phyloP scores from a whole-genome alignment of 2,329 filamentous ascomycete genomes.

The Laburnicola sp. region DNA sequence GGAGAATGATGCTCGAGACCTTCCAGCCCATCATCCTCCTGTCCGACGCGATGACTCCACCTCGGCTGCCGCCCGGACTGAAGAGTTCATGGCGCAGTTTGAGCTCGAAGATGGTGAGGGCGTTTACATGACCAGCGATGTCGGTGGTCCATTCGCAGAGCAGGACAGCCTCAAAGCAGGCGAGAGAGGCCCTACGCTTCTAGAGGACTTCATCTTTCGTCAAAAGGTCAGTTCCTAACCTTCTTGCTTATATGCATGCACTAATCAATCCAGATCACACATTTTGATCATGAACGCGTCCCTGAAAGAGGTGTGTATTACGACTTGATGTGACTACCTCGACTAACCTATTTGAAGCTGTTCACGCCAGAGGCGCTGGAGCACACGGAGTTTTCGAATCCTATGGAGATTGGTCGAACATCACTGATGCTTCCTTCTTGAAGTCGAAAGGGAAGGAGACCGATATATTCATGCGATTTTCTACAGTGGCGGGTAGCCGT shows the following conservation, averaged over 20 bases:
- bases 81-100: conserved; percentile 42
- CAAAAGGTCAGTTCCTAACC: conserved; percentile 56
- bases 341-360: conserved; percentile 51
- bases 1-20: conserved; percentile 33
- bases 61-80: conserved; percentile 22
- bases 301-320: conserved; percentile 32
- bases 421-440: conserved; percentile 70
- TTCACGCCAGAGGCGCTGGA: conserved; percentile 69
- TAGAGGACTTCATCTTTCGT: conserved; percentile 73
- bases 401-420: conserved; percentile 67
- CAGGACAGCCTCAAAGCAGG: conserved; percentile 69
- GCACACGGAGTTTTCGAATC: conserved; percentile 72
- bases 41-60: conserved; percentile 32
- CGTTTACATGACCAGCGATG: conserved; percentile 61
- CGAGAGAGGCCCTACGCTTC: conserved; percentile 65
- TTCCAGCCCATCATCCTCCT: conserved; percentile 34
- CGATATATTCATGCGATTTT: conserved; percentile 70
- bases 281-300: conserved; percentile 63
- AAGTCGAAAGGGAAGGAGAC: conserved; percentile 61
- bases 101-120: conserved; percentile 42
- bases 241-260: not conserved
- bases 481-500: conserved; percentile 70
- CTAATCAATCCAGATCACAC: conserved; percentile 7
- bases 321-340: conserved; percentile 54
- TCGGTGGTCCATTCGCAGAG: conserved; percentile 68